These are phyloP conservation scores for Allium fistulosum DNA, from an alignment of 106 monocot genomes.

Conservation along the genomic window DNA sequence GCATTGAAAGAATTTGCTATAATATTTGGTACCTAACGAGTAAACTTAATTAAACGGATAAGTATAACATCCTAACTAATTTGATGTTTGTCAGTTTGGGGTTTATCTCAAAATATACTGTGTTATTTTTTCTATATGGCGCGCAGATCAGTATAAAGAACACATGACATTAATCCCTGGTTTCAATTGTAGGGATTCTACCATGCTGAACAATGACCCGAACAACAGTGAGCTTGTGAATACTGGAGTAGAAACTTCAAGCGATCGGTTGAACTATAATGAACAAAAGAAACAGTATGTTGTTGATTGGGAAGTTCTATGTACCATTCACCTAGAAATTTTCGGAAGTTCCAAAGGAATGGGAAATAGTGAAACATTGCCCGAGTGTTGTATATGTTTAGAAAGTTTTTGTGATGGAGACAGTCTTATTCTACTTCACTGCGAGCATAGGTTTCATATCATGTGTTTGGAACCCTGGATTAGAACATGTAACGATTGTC, in stretches of 20 bases:
- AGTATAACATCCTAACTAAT: no score
- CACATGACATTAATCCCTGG: background rate
- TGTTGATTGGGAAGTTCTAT: constrained; percentile 14
- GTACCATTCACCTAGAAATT: constrained; percentile 6
- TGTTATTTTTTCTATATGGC: no score
- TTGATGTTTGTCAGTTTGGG: no score
- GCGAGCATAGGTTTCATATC: constrained; percentile 22
- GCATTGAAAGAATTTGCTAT: no score
- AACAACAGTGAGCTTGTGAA: background rate
- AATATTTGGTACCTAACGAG: no score
- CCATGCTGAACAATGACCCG: constrained; percentile 9
- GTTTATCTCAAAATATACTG: background rate
- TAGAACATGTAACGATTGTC: constrained; percentile 11
- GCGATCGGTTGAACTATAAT: background rate
- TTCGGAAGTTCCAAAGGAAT: constrained; percentile 10
- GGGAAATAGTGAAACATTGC: background rate
- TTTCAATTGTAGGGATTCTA: constrained; percentile 16
- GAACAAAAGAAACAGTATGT: constrained; percentile 5
- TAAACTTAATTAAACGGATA: no score
- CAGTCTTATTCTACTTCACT: constrained; percentile 6
- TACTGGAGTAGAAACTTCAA: constrained; percentile 6
- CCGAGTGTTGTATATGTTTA: constrained; percentile 20
- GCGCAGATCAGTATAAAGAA: background rate
- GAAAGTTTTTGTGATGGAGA: constrained; percentile 19
- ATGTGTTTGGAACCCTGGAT: constrained; percentile 19